These are phyloP conservation scores for Phaffia rhodozyma DNA, from an alignment of 1,284 basidiomycete species.

Conservation along the genomic window DNA sequence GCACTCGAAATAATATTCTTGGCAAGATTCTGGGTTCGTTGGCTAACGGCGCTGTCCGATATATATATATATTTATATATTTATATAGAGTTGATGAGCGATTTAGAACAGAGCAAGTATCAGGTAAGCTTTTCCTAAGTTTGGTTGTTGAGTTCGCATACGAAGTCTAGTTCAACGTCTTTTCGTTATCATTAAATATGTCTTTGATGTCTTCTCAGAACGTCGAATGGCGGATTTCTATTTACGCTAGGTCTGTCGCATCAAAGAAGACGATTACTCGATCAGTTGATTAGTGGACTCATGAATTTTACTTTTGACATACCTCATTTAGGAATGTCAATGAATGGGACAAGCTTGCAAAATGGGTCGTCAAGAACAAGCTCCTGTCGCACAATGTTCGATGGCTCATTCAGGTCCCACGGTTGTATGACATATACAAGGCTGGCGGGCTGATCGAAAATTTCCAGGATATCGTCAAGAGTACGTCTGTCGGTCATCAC, in stretches of 20 bases:
- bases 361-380: constrained; percentile 91
- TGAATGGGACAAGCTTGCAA: constrained; percentile 98
- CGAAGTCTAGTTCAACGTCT: too few species aligned
- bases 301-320: neutral
- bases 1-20: constrained; percentile 14
- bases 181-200: neutral
- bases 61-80: too few species aligned
- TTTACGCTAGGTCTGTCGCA: constrained; percentile 61
- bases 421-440: constrained; percentile 94
- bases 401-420: constrained; percentile 89
- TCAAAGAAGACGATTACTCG: constrained; percentile 29
- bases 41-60: too few species aligned
- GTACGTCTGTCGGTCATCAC: constrained; percentile 42
- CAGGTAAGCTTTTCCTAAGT: constrained; percentile 48
- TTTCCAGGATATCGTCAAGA: constrained; percentile 82
- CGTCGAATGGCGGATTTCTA: constrained; percentile 92
- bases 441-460: constrained; percentile 69
- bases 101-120: constrained; percentile 96
- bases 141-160: too few species aligned
- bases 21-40: neutral
- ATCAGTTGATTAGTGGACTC: neutral
- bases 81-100: constrained; percentile 88
- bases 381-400: constrained; percentile 93
- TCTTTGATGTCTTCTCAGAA: constrained; percentile 44
- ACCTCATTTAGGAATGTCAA: constrained; percentile 34